Evolutionary conservation across 305 asterid species (phyloP).

Genomic region (Stenogyne calaminthoides): DNA sequence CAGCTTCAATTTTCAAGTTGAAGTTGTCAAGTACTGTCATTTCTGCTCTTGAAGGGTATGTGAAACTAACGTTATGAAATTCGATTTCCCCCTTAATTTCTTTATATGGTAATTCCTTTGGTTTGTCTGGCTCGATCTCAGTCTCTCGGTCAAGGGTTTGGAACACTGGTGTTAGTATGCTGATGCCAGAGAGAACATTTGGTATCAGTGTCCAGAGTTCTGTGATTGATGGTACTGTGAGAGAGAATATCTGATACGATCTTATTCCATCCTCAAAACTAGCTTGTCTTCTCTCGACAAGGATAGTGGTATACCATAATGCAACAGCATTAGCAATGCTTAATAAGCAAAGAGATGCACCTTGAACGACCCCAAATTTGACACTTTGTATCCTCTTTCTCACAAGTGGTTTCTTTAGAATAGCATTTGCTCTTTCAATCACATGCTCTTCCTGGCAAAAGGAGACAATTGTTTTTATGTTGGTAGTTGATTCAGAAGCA

Average conservation of each 20-base stretch:
- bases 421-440: constrained; percentile 55
- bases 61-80: constrained; percentile 54
- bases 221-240: constrained; percentile 87
- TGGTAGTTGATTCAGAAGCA: constrained; percentile 72
- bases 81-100: constrained; percentile 62
- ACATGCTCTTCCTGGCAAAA: constrained; percentile 73
- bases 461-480: constrained; percentile 69
- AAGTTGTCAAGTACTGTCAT: constrained; percentile 55
- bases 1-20: constrained; percentile 66
- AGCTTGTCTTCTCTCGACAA: constrained; percentile 61
- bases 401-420: constrained; percentile 51
- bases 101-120: constrained; percentile 38
- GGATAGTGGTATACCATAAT: constrained; percentile 70
- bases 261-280: constrained; percentile 68
- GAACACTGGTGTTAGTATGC: constrained; percentile 65
- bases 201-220: constrained; percentile 83
- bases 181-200: constrained; percentile 72
- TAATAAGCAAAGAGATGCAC: constrained; percentile 79
- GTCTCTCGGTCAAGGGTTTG: constrained; percentile 64
- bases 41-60: constrained; percentile 65
- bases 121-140: constrained; percentile 68
- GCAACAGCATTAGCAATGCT: constrained; percentile 89
- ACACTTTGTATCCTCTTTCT: constrained; percentile 63
- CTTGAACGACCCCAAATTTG: constrained; percentile 80
- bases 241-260: constrained; percentile 85